These are phyloP conservation scores for Actinidia chinensis DNA, from an alignment of 179 eudicot species.

Conservation along the genomic window DNA sequence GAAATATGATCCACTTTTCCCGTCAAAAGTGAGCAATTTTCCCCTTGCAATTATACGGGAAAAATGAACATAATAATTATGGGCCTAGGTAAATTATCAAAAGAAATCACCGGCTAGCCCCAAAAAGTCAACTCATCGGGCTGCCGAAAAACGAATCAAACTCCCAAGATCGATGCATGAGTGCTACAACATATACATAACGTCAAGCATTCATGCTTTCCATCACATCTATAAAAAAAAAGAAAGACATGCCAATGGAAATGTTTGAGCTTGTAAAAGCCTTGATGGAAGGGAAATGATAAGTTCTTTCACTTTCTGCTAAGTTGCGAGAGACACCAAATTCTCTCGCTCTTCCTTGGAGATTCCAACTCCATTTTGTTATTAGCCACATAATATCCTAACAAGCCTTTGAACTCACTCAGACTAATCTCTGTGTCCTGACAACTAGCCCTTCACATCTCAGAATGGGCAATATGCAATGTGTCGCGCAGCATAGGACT, in stretches of 20 bases:
- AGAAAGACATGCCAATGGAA: neutral
- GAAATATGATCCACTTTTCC: constrained; percentile 23
- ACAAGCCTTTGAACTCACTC: too few relatives aligned
- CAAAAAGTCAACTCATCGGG: constrained; percentile 8
- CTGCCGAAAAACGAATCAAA: neutral
- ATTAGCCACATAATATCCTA: too few relatives aligned
- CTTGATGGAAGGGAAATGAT: constrained; percentile 1
- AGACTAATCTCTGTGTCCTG: too few relatives aligned
- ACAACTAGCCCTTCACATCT: too few relatives aligned
- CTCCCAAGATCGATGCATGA: neutral
- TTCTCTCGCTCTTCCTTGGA: neutral
- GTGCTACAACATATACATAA: neutral
- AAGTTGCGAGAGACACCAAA: neutral
- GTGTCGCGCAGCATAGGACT: too few relatives aligned
- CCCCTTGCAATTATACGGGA: neutral
- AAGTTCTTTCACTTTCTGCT: neutral
- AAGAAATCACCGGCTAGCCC: neutral
- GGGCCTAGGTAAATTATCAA: neutral
- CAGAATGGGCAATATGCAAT: too few relatives aligned
- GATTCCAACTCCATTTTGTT: too few relatives aligned
- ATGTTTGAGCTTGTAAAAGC: neutral
- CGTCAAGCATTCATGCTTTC: neutral
- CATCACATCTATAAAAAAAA: too few relatives aligned
- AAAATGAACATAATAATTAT: neutral
- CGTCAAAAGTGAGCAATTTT: constrained; percentile 22